phyloP scores from a whole-genome alignment of 768 basidiomycete species.

The Pholiota conissans region DNA sequence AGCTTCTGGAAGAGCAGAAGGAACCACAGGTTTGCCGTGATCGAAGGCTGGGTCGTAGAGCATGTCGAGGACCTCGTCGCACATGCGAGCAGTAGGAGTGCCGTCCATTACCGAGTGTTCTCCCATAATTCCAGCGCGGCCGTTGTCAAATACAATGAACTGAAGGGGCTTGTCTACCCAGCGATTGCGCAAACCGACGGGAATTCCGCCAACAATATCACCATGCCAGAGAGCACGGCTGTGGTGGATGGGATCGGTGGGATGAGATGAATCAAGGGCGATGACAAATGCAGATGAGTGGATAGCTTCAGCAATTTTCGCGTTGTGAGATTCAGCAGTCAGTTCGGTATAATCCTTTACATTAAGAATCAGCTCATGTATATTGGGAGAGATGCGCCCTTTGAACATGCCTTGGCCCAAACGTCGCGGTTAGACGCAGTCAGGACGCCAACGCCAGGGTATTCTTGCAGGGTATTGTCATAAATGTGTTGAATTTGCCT shows the following conservation, averaged over 20 bases:
- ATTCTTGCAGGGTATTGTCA: conserved; percentile 57
- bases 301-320: conserved; percentile 64
- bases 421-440: conserved; percentile 79
- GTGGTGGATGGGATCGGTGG: conserved; percentile 51
- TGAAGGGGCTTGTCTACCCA: conserved; percentile 92
- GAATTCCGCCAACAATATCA: conserved; percentile 44
- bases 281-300: conserved; percentile 87
- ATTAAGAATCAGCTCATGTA: too few relatives aligned
- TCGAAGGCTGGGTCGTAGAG: conserved; percentile 65
- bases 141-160: conserved; percentile 84
- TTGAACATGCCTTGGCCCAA: conserved; percentile 77
- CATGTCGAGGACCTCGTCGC: conserved; percentile 65
- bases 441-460: conserved; percentile 77
- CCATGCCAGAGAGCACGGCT: conserved; percentile 86
- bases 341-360: conserved; percentile 74
- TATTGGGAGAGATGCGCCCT: too few relatives aligned
- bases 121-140: conserved; percentile 83
- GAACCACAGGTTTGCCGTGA: conserved; percentile 40
- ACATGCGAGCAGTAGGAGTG: conserved; percentile 75
- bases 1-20: conserved; percentile 40
- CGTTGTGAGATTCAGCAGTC: conserved; percentile 59
- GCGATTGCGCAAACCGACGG: conserved; percentile 67
- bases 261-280: conserved; percentile 68
- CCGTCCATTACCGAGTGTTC: conserved; percentile 94
- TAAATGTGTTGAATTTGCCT: conserved; percentile 78